These are phyloP conservation scores for Penicillium sp. DNA, from an alignment of 2,329 filamentous ascomycete genomes.

Conservation along the genomic window DNA sequence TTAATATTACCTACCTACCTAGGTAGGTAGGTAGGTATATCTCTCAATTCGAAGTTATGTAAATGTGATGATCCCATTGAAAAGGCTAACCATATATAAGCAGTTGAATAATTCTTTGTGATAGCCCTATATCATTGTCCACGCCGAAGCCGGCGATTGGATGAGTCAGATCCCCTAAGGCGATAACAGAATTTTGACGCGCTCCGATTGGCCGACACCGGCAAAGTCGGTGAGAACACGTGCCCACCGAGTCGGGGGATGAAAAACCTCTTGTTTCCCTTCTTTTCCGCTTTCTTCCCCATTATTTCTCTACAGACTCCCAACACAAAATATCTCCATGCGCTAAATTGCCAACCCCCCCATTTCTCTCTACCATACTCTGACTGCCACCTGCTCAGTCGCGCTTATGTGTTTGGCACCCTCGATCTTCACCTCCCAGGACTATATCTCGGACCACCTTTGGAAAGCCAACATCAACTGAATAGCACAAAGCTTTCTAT, in stretches of 20 bases:
- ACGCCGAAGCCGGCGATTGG: background rate
- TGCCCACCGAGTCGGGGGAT: conserved; percentile 18
- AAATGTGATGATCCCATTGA: background rate
- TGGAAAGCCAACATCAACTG: conserved; percentile 58
- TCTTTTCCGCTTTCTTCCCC: conserved; percentile 7
- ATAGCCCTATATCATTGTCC: background rate
- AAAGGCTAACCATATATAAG: background rate
- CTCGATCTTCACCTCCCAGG: conserved; percentile 78
- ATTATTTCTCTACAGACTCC: conserved; percentile 10
- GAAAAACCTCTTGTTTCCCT: conserved; percentile 16
- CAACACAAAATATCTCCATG: conserved; percentile 17
- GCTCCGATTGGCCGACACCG: conserved; percentile 21
- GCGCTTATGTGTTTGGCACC: conserved; percentile 79
- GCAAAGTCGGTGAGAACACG: conserved; percentile 26
- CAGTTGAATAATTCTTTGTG: background rate
- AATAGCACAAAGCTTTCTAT: conserved; percentile 20
- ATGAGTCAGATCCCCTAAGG: conserved; percentile 4
- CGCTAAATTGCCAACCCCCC: conserved; percentile 18
- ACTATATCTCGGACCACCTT: conserved; percentile 62
- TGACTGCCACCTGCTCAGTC: conserved; percentile 38
- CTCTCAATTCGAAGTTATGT: background rate
- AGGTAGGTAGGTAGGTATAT: background rate
- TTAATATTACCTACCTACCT: background rate
- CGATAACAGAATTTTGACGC: conserved; percentile 16
- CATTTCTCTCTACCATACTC: conserved; percentile 14